Evolutionary conservation across 129 eudicot species (phyloP), one percentile per base, ranked within the genome.

Genomic region (Pseudognaphalium luteoalbum): DNA sequence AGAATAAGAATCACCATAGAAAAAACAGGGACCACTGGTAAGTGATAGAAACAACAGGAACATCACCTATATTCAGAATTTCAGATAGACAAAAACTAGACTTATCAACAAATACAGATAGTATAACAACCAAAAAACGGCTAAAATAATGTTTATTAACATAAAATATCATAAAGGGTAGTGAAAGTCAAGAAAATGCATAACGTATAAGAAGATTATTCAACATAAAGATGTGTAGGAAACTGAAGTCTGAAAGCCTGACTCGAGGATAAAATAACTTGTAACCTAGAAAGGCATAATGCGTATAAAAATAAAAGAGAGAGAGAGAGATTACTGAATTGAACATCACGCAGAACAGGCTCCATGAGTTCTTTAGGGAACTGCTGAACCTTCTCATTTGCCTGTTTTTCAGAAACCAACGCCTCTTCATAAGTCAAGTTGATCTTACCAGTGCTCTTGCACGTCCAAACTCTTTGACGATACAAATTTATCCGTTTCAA

Each of bases 351-450:
- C 59, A 94, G 88, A 71, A 94, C 87, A 35, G 92, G 93, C 68
- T 57, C 91, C 59, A 91, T 71, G 30, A 88, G 85, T 52, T 94
- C 88, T 68, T 70, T 76, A 9, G 98, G 98, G 75, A 94, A 87
- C 71, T 86, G 87, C 52, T 89, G 97, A 83, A 87, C 85, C 74
- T 83, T 87, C 78, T 94, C 89, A n/a, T 79, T 69, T 20, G 96
- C 96, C 56, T 69, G 89, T 63, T 80, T 88, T 81, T 94, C 98
- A 0, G 93, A 94, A 50, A 83, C 91, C 77, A 94, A 59, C 2
- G 98, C 96, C 85, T 94, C 98, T 78, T 94, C 98, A 79, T 88
- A 94, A 30, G 97, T 94, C 86, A 94, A 84, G 78, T 94, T 91
- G 81, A 68, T 68, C 85, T 89, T 94, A 41, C 91, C 97, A 1